Base-by-base conservation (phyloP, 78 protist genomes). In the Guillardia theta region DNA sequence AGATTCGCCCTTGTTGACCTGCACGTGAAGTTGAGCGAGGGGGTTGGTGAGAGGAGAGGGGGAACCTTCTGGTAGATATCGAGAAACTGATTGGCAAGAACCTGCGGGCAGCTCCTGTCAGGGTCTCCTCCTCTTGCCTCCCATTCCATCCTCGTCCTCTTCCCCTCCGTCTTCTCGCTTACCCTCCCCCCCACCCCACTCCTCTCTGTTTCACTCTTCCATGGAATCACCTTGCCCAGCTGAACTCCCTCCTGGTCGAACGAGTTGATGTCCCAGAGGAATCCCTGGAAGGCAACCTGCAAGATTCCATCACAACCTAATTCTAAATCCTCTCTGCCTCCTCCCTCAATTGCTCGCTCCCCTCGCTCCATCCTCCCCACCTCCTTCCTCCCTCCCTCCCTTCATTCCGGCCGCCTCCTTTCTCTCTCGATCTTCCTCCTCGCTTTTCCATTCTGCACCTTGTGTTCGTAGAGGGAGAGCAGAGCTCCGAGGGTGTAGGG, bases 241-340 rank as follows among this genome's bases (percentile, higher is more conserved):
- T 99, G 99, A 12, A 99, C 99, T 78, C 99, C 99, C 98, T 98
- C 98, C 95, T 99, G 99, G 83, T 99, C 99, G 93, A 97, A 99
- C 43, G 97, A 92, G 97, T 98, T 98, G 94, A 98, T 97, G 95
- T 96, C 97, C 99, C 99, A 98, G 64, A 98, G 53, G 96, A 96
- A 88, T 87, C 99, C 99, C 96, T 98, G 98, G 9, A 95, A 96
- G 93, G n/a, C n/a, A n/a, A n/a, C n/a, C n/a, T n/a, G n/a, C n/a
- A n/a, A n/a, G n/a, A n/a, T n/a, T n/a, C n/a, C n/a, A n/a, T n/a
- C n/a, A n/a, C n/a, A 24, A 58, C n/a, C n/a, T n/a, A n/a, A n/a
- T n/a, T n/a, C n/a, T n/a, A n/a, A n/a, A n/a, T 10, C 58, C 10
- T 50, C 58, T 19, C 58, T 50, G 30, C 15, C 15, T 15, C 58